A percentile compares a stretch with the other conserved stretches of the same genome.
Conservation (phyloP, 1,284 basidiomycete genomes). For the Ustilago lituana region DNA sequence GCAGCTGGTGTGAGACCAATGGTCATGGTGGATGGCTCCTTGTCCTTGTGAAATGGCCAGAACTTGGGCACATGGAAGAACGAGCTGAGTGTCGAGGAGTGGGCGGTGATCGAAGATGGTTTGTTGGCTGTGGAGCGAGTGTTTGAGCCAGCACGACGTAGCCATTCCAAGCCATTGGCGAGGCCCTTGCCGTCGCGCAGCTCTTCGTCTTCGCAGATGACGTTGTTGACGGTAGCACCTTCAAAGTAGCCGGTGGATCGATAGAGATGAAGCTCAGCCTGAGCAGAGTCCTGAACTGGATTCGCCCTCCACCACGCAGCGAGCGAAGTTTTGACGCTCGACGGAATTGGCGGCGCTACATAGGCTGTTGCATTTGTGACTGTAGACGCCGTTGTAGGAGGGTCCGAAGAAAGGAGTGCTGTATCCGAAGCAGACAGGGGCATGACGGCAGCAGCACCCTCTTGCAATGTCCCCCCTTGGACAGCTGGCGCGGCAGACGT, state of each 20-base stretch:
- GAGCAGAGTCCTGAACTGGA: slow-evolving; percentile 45
- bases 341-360: slow-evolving; percentile 51
- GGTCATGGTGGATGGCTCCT: slow-evolving; percentile 46
- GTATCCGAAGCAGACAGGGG: slow-evolving; percentile 31
- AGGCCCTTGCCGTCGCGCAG: slow-evolving; percentile 44
- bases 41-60: slow-evolving; percentile 35
- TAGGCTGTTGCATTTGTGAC: slow-evolving; percentile 13
- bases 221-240: slow-evolving; percentile 53
- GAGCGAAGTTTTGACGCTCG: slow-evolving; percentile 49
- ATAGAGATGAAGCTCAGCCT: slow-evolving; percentile 57
- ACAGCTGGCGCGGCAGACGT: slow-evolving; percentile 22
- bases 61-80: slow-evolving; percentile 27
- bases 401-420: slow-evolving; percentile 6
- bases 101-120: not conserved
- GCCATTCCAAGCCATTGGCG: slow-evolving; percentile 29
- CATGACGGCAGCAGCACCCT: slow-evolving; percentile 7
- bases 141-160: slow-evolving; percentile 2
- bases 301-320: slow-evolving; percentile 53
- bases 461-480: not conserved
- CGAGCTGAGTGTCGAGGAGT: slow-evolving; percentile 12
- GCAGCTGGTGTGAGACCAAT: slow-evolving; percentile 34
- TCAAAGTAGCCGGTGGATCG: slow-evolving; percentile 52
- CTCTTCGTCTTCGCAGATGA: slow-evolving; percentile 33
- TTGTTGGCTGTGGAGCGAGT: not conserved
- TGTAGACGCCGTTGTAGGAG: slow-evolving; percentile 1